These are phyloP conservation scores for Populus simonii DNA, from an alignment of 345 rosid genomes.

Conservation along the genomic window DNA sequence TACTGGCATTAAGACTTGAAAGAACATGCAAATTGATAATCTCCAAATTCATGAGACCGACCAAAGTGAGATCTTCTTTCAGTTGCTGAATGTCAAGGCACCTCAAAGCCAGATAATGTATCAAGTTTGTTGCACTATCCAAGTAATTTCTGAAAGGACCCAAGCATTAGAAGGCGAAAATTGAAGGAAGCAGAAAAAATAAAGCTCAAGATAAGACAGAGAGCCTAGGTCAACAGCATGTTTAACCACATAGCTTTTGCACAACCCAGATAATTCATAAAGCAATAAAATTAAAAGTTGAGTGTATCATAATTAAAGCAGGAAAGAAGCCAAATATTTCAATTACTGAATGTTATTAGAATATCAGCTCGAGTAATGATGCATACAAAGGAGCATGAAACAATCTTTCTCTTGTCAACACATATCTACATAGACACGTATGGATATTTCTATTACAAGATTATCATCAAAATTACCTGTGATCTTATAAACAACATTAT, in stretches of 20 bases:
- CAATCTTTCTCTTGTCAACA: neutral
- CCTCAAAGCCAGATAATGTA: conserved; percentile 58
- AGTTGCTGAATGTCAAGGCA: conserved; percentile 46
- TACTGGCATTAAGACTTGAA: conserved; percentile 40
- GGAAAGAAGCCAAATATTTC: neutral
- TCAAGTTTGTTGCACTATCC: conserved; percentile 53
- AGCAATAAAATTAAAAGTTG: neutral
- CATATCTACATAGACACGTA: neutral
- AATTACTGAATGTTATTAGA: neutral
- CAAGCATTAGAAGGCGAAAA: conserved; percentile 8
- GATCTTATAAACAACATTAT: neutral
- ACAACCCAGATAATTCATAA: neutral
- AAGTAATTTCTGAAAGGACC: conserved; percentile 41
- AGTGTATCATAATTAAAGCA: neutral
- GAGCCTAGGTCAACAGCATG: neutral
- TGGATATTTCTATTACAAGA: neutral
- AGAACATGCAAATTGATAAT: conserved; percentile 43
- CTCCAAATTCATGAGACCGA: conserved; percentile 48
- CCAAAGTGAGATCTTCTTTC: conserved; percentile 41
- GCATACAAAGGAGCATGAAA: neutral
- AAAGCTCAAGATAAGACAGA: neutral
- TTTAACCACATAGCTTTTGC: neutral
- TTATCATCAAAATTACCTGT: neutral
- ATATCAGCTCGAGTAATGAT: neutral
- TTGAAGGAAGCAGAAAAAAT: neutral